Base-by-base conservation (phyloP, 2,329 filamentous ascomycete genomes). In the Stagonosporopsis rhizophila region DNA sequence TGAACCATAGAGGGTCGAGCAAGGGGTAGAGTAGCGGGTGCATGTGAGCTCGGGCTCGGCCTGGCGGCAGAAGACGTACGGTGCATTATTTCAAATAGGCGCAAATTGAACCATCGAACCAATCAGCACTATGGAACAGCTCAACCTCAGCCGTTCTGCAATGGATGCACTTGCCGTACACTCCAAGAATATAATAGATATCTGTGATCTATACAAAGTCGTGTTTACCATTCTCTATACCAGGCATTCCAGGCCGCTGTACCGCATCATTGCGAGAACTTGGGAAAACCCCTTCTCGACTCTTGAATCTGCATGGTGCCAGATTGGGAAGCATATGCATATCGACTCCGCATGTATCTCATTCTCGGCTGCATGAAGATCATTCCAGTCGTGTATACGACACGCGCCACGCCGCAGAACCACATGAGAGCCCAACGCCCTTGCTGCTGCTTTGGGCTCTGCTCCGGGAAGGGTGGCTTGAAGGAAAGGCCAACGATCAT, bases 351-450 rank as follows among this genome's bases (percentile, higher is more conserved):
- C 58, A 68, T 72, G 67, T 70, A 70, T 54, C 62, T 65, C 57
- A 67, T 65, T 65, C 63, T 70, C 67, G 72, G 71, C 64, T 73
- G 72, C 70, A 70, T 73, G 69, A 64, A 65, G 68, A 73, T 73
- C 66, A 60, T 63, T 59, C 62, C 64, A 45, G 44, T 58, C 51
- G 37, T 63, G 60, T 61, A 61, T 66, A 68, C 56, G 53, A 48
- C 51, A 59, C 53, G 55, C 60, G 62, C 59, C 53, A 65, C 60
- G 62, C 65, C 54, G 60, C 56, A 62, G 54, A 52, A 60, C 72
- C 69, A 72, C 69, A 73, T 73, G 71, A 65, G 66, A 66, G 59
- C 41, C 34, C 47, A 51, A 54, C 39, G 48, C 41, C 55, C 52
- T 58, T 58, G 59, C 55, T 58, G 59, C 55, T 49, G 48, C 49